A percentile compares a stretch with the other conserved stretches of the same genome.
Evolutionary conservation across 2,329 filamentous ascomycete genomes (phyloP).

Genomic region (Penicillium sp.): DNA sequence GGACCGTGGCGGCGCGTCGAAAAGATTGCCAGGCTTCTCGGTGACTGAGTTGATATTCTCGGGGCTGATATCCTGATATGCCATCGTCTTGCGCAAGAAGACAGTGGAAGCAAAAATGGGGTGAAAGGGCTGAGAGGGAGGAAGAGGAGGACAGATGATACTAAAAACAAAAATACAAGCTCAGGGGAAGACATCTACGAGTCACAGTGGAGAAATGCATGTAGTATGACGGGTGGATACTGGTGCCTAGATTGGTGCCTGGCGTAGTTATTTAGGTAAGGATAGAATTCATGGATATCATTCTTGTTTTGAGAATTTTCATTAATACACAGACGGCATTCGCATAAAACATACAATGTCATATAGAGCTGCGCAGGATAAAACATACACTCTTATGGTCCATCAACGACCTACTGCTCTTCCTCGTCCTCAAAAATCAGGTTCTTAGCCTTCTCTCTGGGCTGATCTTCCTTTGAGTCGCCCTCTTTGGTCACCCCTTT

Average conservation of each 20-base stretch:
- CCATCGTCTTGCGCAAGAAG: not conserved
- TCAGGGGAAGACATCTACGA: not conserved
- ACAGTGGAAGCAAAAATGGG: not conserved
- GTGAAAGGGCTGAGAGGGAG: not conserved
- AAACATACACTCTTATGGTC: not conserved
- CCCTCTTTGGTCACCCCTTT: not conserved
- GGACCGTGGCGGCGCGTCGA: slow-evolving; percentile 50
- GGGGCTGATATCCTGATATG: not conserved
- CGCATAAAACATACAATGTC: not conserved
- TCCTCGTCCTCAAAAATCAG: not conserved
- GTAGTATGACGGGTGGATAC: not conserved
- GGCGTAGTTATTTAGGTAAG: too few species aligned
- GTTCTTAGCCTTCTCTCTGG: not conserved
- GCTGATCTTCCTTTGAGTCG: not conserved
- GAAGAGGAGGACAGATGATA: not conserved
- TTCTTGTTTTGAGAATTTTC: not conserved
- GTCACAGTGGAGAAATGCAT: not conserved
- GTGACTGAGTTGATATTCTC: slow-evolving; percentile 10
- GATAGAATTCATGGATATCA: not conserved
- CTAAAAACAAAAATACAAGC: not conserved
- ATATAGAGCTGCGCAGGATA: not conserved
- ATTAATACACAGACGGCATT: not conserved
- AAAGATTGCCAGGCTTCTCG: slow-evolving; percentile 51
- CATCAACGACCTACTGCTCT: not conserved
- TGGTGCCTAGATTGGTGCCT: too few species aligned